Percentiles rank a stretch among this genome's conserved stretches.
Conservation (phyloP, 1,284 basidiomycete species). For the Ceratobasidium papillatum region DNA sequence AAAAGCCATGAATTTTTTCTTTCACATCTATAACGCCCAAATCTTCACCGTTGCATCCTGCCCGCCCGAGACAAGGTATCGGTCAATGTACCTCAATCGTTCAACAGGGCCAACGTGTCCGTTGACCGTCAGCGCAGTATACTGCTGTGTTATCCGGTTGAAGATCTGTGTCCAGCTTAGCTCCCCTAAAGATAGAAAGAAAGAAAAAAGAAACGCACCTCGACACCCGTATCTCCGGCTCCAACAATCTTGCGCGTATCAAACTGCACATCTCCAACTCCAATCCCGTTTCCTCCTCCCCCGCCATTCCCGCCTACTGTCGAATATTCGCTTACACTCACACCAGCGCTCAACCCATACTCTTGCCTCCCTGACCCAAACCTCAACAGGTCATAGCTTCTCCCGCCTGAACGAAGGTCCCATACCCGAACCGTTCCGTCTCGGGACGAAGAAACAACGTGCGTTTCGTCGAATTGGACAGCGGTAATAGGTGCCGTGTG, state of each 20-base stretch:
- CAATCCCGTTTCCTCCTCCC: neutral
- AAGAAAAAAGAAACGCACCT: slow-evolving; percentile 61
- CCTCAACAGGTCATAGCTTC: slow-evolving; percentile 84
- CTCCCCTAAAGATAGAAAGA: neutral
- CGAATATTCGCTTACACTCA: slow-evolving; percentile 35
- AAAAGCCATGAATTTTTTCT: neutral
- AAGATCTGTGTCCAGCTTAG: slow-evolving; percentile 70
- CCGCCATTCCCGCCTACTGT: neutral
- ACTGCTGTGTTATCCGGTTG: slow-evolving; percentile 93
- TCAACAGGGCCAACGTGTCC: slow-evolving; percentile 94
- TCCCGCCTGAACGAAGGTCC: slow-evolving; percentile 91
- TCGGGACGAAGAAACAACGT: slow-evolving; percentile 65
- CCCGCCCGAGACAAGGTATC: slow-evolving; percentile 91
- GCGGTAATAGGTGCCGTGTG: slow-evolving; percentile 95
- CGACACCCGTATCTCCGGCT: slow-evolving; percentile 92
- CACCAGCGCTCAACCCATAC: slow-evolving; percentile 28
- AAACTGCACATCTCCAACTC: slow-evolving; percentile 73
- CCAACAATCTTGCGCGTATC: slow-evolving; percentile 94
- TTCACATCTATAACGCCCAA: slow-evolving; percentile 80
- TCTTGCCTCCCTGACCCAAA: slow-evolving; percentile 64
- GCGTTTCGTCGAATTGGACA: slow-evolving; percentile 96
- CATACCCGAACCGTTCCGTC: slow-evolving; percentile 57
- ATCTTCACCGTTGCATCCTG: slow-evolving; percentile 90
- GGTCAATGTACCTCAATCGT: slow-evolving; percentile 93
- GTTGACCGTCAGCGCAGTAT: slow-evolving; percentile 84